These are phyloP conservation scores for Blastobotrys elegans DNA, from an alignment of 1,139 yeast genomes.

Conservation along the genomic window DNA sequence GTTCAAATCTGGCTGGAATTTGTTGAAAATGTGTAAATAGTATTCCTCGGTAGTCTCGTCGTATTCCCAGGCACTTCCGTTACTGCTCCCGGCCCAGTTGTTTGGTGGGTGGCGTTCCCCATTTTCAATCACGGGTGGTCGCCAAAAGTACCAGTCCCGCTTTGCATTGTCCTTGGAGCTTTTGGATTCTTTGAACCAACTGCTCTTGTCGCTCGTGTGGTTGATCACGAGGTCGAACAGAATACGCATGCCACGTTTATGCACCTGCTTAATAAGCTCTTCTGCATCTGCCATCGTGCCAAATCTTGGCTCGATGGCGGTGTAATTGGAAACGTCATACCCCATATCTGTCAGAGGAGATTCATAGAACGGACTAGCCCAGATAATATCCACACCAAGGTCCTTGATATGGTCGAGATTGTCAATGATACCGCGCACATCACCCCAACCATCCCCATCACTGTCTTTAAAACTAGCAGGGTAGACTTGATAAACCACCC, in stretches of 20 bases:
- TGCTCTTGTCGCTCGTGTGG: conserved; percentile 53
- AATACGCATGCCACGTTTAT: conserved; percentile 47
- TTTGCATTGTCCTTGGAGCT: conserved; percentile 48
- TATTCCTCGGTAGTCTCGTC: conserved; percentile 51
- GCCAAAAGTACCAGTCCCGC: conserved; percentile 62
- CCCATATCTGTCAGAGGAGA: conserved; percentile 64
- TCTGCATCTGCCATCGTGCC: conserved; percentile 53
- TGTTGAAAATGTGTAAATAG: conserved; percentile 50
- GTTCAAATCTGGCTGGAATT: conserved; percentile 53
- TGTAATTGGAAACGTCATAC: conserved; percentile 53
- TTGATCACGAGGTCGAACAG: conserved; percentile 54
- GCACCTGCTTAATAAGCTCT: conserved; percentile 43
- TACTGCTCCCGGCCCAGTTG: conserved; percentile 50
- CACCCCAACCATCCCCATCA: conserved; percentile 55
- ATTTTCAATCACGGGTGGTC: conserved; percentile 38
- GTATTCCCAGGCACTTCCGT: conserved; percentile 48
- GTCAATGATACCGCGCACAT: conserved; percentile 49
- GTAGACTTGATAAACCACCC: conserved; percentile 52
- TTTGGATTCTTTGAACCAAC: conserved; percentile 54
- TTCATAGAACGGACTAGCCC: conserved; percentile 57
- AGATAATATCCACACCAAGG: conserved; percentile 49
- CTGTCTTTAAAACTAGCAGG: conserved; percentile 56
- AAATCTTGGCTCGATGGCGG: conserved; percentile 46
- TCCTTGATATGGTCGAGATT: conserved; percentile 48
- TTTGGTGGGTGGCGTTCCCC: conserved; percentile 53